phyloP scores from a whole-genome alignment of 2,329 filamentous ascomycete species.

The Cadophora gregata region DNA sequence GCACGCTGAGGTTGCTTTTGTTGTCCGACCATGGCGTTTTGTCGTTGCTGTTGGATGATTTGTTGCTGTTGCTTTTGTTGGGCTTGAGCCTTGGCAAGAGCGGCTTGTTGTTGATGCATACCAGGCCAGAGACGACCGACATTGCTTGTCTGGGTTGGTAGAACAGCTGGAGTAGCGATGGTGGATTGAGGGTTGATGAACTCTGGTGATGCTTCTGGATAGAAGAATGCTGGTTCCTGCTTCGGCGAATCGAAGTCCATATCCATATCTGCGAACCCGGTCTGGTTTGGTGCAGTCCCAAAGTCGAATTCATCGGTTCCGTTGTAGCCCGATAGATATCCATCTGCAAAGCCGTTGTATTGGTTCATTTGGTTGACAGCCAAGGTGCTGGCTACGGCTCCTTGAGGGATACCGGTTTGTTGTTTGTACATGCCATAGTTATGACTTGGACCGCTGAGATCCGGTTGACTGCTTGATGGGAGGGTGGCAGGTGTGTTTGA shows the following conservation, averaged over 20 bases:
- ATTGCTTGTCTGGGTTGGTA: conserved; percentile 56
- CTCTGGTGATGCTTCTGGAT: conserved; percentile 53
- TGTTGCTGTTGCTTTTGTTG: conserved; percentile 73
- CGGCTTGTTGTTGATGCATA: conserved; percentile 89
- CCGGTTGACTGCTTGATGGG: conserved; percentile 58
- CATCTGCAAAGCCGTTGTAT: conserved; percentile 52
- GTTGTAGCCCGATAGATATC: conserved; percentile 56
- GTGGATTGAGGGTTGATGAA: conserved; percentile 77
- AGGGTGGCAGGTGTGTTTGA: conserved; percentile 60
- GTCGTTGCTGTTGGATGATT: conserved; percentile 63
- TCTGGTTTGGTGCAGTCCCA: conserved; percentile 67
- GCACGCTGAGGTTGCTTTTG: conserved; percentile 51
- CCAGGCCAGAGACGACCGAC: conserved; percentile 86
- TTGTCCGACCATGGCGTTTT: conserved; percentile 45
- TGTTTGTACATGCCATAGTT: conserved; percentile 96
- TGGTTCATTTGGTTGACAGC: conserved; percentile 70
- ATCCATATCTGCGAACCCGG: conserved; percentile 67
- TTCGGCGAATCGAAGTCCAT: conserved; percentile 68
- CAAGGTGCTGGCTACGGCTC: conserved; percentile 80
- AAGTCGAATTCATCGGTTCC: conserved; percentile 73
- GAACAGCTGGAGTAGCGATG: conserved; percentile 47
- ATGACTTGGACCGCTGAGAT: conserved; percentile 83
- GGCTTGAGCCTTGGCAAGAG: conserved; percentile 73
- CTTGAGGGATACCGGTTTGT: conserved; percentile 89
- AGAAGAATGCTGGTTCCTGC: conserved; percentile 69